Base-by-base conservation (phyloP, 352 stramenopile species). In the Pythium scleroteichum region DNA sequence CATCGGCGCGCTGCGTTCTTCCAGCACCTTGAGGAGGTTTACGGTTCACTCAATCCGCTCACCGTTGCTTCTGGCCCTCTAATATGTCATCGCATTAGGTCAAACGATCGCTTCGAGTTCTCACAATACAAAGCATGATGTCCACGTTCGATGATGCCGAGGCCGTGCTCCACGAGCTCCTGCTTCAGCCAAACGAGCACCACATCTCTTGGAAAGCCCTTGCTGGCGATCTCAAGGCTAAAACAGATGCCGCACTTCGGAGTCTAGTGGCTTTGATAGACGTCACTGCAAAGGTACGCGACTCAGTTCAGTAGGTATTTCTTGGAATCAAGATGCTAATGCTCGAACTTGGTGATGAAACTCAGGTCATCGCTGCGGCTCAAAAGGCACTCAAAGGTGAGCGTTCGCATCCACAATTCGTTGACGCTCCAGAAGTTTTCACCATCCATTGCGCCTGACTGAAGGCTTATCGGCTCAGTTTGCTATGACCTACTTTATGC, bases 401-500 rank as follows among this genome's bases (percentile, higher is more conserved):
- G 29, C 29, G 5, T 10, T 35, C 5, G 29, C 5, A 35, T 10
- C 10, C 29, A 35, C 29, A 35, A 35, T 10, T 35, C 29, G 5
- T 10, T 35, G 5, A 10, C 10, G 29, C 10, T 35, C 29, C 29
- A 35, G 10, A 35, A 35, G 5, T 35, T 35, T 10, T n/a, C n/a
- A n/a, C n/a, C n/a, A n/a, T n/a, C n/a, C n/a, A n/a, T n/a, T n/a
- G n/a, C n/a, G n/a, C n/a, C n/a, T n/a, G n/a, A n/a, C n/a, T n/a
- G n/a, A n/a, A 63, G 55, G 55, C 46, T 72, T 95, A 22, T 73
- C 69, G 39, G 72, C 75, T 50, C 83, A 95, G 58, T 95, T 93
- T 35, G 69, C 72, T 12, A 88, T 91, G 86, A 95, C 82, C 32
- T 95, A 92, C 68, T 95, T 95, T 56, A 92, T 95, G 79, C 84